Base-by-base conservation (phyloP, 164 flowering plant genomes). In the Piper longum region DNA sequence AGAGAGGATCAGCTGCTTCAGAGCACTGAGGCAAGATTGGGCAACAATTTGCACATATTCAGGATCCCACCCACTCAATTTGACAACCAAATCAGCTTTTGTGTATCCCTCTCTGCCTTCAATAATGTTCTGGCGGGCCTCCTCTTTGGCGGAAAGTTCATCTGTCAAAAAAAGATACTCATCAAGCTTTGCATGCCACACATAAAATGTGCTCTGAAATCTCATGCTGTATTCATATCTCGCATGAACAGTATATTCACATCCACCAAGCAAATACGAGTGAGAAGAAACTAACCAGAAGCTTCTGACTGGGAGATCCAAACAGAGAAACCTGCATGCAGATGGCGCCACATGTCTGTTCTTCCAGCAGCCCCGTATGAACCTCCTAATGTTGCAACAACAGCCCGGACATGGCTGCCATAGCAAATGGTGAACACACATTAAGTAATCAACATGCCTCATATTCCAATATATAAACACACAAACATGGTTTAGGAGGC, bases 351-450 rank as follows among this genome's bases (percentile, higher is more conserved):
- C 76, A 79, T 80, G 67, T 80, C 80, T 55, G 80, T 72, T 61
- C 82, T 83, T 67, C 76, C 68, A 63, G 95, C 95, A 70, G 95
- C 95, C 67, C 99, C 99, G 65, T 81, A 72, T 43, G 55, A 65
- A 51, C 93, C 95, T 65, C 99, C 99, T 77, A 93, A 64, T 73
- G 99, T 90, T 68, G 89, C 84, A 65, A 88, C 83, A 66, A 90
- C 93, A 63, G 95, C 69, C 41, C 96, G 86, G 7, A 84, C 85
- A 71, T 93, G 92, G 71, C 99, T 93, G 82, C 64, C 70, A 66
- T 8, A 69, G n/a, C 44, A 67, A 73, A 26, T 66, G 60, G 62
- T 42, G 26, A n/a, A 12, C 12, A 5, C 14, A 26, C 59, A 59
- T 62, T 39, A 57, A 16, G 19, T 62, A 56, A 16, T 57, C 16